Base-by-base conservation (phyloP, 2,329 filamentous ascomycete species). In the Ascocoryne sarcoides region DNA sequence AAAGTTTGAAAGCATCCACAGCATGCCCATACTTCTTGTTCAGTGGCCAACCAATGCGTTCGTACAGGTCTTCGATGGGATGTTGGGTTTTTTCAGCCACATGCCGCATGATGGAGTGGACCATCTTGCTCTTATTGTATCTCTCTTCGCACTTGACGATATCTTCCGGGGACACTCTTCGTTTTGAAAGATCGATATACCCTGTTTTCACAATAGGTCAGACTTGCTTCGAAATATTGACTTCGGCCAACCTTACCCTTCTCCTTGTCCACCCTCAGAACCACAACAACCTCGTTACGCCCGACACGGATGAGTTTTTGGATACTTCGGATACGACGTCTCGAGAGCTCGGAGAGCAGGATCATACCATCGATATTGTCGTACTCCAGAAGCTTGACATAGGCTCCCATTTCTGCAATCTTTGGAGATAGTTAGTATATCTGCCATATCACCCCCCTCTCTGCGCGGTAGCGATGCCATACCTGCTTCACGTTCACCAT, bases 291-390 rank as follows among this genome's bases (percentile, higher is more conserved):
- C 66, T 98, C 92, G 61, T 98, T 98, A 57, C 93, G 84, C 43
- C 93, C 93, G 48, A 98, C 92, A 53, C 92, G 82, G 59, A 98
- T 98, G 53, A 98, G 82, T 70, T 98, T 98, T 68, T 98, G 93
- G 59, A 98, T 98, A 75, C 81, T 88, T 72, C 92, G 75, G 60
- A 98, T 98, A 82, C 92, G 92, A 77, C 92, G 79, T 74, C 92
- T 81, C 45, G 93, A 98, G 50, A 98, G 78, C 68, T 98, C 92
- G 58, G 87, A 95, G 52, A 98, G 86, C 53, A 98, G 73, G 60
- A 98, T 98, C 93, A 98, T 98, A 78, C 92, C 92, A 64, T 98
- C 93, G 60, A 98, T 98, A 70, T 96, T 95, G 69, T 98, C 92
- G 69, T 98, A 98, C 71, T 98, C 92, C 57, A 98, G 82, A 42